phyloP scores from a whole-genome alignment of 2,329 filamentous ascomycete genomes.

The Aspergillus pseudonomiae region DNA sequence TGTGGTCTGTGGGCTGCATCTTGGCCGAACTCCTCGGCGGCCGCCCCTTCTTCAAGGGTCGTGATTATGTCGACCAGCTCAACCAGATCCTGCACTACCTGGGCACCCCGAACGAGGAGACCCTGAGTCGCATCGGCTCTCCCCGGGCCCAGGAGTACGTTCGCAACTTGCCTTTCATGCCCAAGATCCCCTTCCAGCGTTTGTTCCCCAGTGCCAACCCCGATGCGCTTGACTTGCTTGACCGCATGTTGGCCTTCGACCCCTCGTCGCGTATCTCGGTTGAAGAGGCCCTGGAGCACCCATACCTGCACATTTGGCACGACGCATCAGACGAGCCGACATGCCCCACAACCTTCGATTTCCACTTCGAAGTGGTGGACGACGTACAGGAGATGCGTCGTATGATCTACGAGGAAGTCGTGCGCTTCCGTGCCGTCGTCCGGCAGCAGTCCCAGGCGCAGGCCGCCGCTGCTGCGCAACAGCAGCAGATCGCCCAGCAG shows the following conservation, averaged over 20 bases:
- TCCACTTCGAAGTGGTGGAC: conserved; percentile 96
- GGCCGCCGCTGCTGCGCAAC: conserved; percentile 35
- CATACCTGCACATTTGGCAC: conserved; percentile 97
- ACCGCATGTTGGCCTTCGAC: conserved; percentile 97
- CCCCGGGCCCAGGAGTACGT: conserved; percentile 98
- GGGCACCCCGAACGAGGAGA: conserved; percentile 94
- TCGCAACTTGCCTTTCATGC: conserved; percentile 91
- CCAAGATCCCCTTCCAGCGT: conserved; percentile 83
- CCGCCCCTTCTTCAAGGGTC: conserved; percentile 97
- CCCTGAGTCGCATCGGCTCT: conserved; percentile 88
- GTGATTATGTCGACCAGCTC: conserved; percentile 98
- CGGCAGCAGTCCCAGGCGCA: conserved; percentile 53
- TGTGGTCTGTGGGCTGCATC: conserved; percentile 99
- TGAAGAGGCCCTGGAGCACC: conserved; percentile 93
- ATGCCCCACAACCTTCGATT: conserved; percentile 94
- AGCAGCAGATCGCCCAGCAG: conserved; percentile 46
- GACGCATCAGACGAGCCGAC: conserved; percentile 93
- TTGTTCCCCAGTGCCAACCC: conserved; percentile 95
- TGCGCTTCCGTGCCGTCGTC: conserved; percentile 73
- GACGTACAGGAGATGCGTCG: conserved; percentile 93
- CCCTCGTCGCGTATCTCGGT: conserved; percentile 91
- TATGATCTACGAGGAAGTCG: conserved; percentile 96
- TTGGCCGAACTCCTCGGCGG: conserved; percentile 93
- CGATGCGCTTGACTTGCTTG: conserved; percentile 90
- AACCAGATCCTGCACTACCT: conserved; percentile 99